phyloP scores from a whole-genome alignment of 495 filamentous ascomycete species.

The Xylaria acuta region DNA sequence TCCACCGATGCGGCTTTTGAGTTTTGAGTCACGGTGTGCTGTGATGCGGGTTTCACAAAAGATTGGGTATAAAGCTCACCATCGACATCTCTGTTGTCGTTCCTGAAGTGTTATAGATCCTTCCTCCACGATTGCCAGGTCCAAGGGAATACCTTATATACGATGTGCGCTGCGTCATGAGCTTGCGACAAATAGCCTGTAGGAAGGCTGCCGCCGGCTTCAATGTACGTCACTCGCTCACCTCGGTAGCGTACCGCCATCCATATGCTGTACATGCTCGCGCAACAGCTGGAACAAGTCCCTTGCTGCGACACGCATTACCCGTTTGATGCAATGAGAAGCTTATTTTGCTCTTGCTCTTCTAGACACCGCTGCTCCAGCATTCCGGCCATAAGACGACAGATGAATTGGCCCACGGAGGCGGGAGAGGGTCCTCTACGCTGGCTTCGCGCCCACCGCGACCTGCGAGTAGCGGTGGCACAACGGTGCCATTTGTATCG shows the following conservation, averaged over 20 bases:
- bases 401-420: constrained; percentile 22
- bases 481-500: constrained; percentile 36
- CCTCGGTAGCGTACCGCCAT: constrained; percentile 13
- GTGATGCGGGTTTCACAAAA: constrained; percentile 6
- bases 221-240: constrained; percentile 35
- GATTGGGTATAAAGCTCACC: constrained; percentile 16
- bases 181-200: constrained; percentile 38
- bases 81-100: not conserved
- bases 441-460: constrained; percentile 30
- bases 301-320: not conserved
- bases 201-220: constrained; percentile 40
- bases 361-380: constrained; percentile 36
- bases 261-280: not conserved
- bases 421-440: constrained; percentile 14
- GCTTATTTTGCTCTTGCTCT: constrained; percentile 8
- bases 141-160: constrained; percentile 21
- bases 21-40: constrained; percentile 23
- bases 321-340: not conserved
- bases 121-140: not conserved
- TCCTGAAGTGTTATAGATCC: not conserved
- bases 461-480: constrained; percentile 33
- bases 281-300: not conserved
- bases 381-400: constrained; percentile 24
- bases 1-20: constrained; percentile 10
- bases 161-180: constrained; percentile 41